These are phyloP conservation scores for Protoeuglena noctilucae DNA, from an alignment of 139 green algal genomes.

Conservation along the genomic window DNA sequence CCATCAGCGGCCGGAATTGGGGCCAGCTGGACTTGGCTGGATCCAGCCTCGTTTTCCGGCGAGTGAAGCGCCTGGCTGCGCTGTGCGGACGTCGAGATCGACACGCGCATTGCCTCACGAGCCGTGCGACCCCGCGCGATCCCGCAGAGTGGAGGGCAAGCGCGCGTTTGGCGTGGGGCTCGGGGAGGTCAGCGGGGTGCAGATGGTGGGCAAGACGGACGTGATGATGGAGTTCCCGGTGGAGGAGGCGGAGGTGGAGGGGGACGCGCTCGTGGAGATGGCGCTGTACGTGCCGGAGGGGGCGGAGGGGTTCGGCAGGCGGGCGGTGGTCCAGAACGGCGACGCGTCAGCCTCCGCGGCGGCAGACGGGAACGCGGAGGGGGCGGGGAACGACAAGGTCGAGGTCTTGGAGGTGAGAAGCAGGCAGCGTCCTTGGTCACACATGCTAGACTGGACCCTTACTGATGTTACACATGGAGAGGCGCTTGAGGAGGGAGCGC, in stretches of 20 bases:
- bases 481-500: background rate
- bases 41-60: constrained; percentile 54
- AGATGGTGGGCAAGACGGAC: constrained; percentile 56
- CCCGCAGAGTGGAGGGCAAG: background rate
- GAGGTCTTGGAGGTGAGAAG: constrained; percentile 14
- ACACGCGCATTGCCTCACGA: constrained; percentile 62
- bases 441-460: constrained; percentile 5
- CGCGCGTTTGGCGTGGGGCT: background rate
- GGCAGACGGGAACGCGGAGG: constrained; percentile 8
- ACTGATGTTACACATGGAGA: background rate
- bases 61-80: no score
- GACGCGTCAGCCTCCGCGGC: constrained; percentile 14
- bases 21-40: constrained; percentile 39
- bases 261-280: constrained; percentile 76
- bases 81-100: constrained; percentile 41
- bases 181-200: constrained; percentile 1
- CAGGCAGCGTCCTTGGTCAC: constrained; percentile 9
- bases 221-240: constrained; percentile 80
- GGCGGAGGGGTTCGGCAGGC: constrained; percentile 69
- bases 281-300: constrained; percentile 57
- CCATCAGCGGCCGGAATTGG: constrained; percentile 52
- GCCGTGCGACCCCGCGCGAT: constrained; percentile 47
- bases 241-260: constrained; percentile 61
- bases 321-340: constrained; percentile 54
- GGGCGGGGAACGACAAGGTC: constrained; percentile 12